Percentiles rank a stretch among this genome's conserved stretches.
These are phyloP conservation scores for Mrakia hoshinonis DNA, from an alignment of 768 basidiomycete species.

Conservation along the genomic window DNA sequence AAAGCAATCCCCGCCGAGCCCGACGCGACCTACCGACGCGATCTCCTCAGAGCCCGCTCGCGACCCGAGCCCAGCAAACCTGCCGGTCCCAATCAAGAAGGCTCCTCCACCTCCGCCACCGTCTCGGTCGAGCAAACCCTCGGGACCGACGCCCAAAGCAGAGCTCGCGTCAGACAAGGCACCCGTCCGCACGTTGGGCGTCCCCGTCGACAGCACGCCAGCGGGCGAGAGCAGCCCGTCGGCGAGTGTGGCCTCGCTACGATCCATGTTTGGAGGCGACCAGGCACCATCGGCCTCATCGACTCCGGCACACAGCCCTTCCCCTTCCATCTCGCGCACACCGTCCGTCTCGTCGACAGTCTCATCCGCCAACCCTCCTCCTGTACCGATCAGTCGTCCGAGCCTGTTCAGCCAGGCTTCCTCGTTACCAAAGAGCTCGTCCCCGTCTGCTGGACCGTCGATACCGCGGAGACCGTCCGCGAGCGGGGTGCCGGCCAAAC, in stretches of 20 bases:
- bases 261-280: neutral
- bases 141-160: neutral
- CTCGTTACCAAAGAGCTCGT: neutral
- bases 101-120: conserved; percentile 7
- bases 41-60: neutral
- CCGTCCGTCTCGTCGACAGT: neutral
- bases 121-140: neutral
- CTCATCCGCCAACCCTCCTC: neutral
- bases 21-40: neutral
- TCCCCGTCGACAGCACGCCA: neutral
- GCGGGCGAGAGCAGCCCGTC: neutral
- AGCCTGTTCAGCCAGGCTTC: neutral
- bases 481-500: neutral
- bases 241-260: neutral
- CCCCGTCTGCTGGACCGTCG: neutral
- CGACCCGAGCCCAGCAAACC: neutral
- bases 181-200: neutral
- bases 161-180: neutral
- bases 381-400: neutral
- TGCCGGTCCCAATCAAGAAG: neutral
- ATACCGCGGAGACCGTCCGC: neutral
- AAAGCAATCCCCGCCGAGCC: neutral
- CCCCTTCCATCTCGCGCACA: neutral
- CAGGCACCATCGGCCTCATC: neutral
- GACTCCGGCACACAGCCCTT: neutral